A percentile compares a stretch with the other conserved stretches of the same genome.
phyloP scores from a whole-genome alignment of 2,329 filamentous ascomycete genomes.

The Ophiocordyceps camponoti-saundersi region DNA sequence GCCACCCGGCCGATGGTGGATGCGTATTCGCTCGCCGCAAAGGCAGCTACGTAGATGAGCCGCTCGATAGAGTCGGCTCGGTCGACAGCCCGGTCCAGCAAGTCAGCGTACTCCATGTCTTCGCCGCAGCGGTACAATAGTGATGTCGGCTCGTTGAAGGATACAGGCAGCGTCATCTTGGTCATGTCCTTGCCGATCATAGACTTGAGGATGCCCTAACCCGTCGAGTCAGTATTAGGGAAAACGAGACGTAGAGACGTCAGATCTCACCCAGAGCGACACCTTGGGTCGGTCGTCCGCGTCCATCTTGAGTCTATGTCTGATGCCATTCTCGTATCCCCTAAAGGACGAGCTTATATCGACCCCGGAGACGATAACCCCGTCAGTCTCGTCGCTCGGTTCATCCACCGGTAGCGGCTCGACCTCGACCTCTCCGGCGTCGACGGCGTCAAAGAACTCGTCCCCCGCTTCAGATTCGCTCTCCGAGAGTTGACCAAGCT shows the following conservation, averaged over 20 bases:
- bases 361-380: slow-evolving; percentile 21
- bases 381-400: slow-evolving; percentile 23
- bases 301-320: slow-evolving; percentile 70
- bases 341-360: slow-evolving; percentile 66
- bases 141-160: slow-evolving; percentile 96
- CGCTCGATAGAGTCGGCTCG: slow-evolving; percentile 77
- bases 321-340: slow-evolving; percentile 81
- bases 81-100: slow-evolving; percentile 77
- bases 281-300: slow-evolving; percentile 87
- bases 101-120: slow-evolving; percentile 94
- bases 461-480: slow-evolving; percentile 70
- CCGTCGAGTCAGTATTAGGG: slow-evolving; percentile 1
- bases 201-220: slow-evolving; percentile 83
- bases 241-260: background rate
- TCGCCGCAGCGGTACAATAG: slow-evolving; percentile 87
- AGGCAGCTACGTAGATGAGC: slow-evolving; percentile 85
- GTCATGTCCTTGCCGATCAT: slow-evolving; percentile 99
- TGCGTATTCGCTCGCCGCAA: slow-evolving; percentile 91
- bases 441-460: slow-evolving; percentile 95
- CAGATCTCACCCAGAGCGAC: slow-evolving; percentile 67
- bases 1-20: slow-evolving; percentile 93
- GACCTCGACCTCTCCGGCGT: slow-evolving; percentile 79
- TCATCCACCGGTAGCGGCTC: slow-evolving; percentile 44
- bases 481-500: slow-evolving; percentile 61
- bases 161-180: slow-evolving; percentile 96